Evolutionary conservation across 768 basidiomycete genomes (phyloP).

Genomic region (Termitomyces sp.): DNA sequence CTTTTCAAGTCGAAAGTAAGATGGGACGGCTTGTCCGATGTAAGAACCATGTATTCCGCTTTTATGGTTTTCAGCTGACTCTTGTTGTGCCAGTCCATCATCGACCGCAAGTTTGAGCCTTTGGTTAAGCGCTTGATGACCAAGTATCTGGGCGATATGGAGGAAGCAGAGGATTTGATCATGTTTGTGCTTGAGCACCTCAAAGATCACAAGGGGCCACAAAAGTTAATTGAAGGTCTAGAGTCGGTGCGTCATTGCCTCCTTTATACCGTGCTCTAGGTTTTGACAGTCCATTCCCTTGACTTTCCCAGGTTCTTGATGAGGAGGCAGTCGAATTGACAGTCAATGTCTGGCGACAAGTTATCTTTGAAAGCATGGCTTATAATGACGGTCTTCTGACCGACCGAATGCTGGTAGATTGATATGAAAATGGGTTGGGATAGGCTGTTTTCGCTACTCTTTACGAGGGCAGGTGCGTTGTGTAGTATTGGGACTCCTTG

Average conservation of each 20-base stretch:
- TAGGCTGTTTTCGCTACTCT: conserved; percentile 23
- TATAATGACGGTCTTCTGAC: conserved; percentile 87
- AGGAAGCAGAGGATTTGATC: conserved; percentile 82
- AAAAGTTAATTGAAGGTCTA: conserved; percentile 82
- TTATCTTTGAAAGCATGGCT: conserved; percentile 94
- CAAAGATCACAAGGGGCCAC: conserved; percentile 82
- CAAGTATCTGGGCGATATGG: conserved; percentile 85
- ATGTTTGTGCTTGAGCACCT: conserved; percentile 93
- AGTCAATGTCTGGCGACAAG: conserved; percentile 82
- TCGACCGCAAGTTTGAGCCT: conserved; percentile 83
- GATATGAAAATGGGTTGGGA: conserved; percentile 18
- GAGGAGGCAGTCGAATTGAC: conserved; percentile 83
- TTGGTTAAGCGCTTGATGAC: conserved; percentile 78
- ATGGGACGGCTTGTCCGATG: conserved; percentile 89
- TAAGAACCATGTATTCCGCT: conserved; percentile 31
- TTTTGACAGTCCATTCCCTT: conserved; percentile 1
- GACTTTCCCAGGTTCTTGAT: conserved; percentile 66
- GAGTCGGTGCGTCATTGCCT: conserved; percentile 67
- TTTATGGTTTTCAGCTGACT: conserved; percentile 12
- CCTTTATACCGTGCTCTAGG: neutral
- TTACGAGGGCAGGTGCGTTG: conserved; percentile 53
- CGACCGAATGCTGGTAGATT: conserved; percentile 79
- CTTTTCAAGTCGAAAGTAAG: conserved; percentile 82
- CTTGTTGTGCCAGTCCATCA: conserved; percentile 48
- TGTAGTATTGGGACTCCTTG: conserved; percentile 39